A percentile compares a stretch with the other conserved stretches of the same genome.
phyloP scores from a whole-genome alignment of 345 rosid genomes.

The Fremontodendron californicum region DNA sequence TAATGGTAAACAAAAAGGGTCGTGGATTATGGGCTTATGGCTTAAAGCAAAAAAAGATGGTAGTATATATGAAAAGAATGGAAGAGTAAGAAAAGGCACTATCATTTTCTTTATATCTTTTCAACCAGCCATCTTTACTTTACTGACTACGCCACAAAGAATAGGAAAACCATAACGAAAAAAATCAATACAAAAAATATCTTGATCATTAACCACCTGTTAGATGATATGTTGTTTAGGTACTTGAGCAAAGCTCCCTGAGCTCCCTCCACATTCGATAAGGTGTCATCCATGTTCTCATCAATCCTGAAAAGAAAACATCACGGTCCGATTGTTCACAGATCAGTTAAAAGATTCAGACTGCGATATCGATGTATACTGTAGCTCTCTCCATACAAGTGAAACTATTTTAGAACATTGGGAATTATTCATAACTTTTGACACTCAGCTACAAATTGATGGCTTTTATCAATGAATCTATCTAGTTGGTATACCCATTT shows the following conservation, averaged over 20 bases:
- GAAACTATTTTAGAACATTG: neutral
- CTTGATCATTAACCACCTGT: conserved; percentile 12
- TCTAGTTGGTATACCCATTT: neutral
- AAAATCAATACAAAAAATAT: conserved; percentile 8
- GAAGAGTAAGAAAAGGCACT: neutral
- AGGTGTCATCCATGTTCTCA: conserved; percentile 12
- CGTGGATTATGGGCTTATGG: neutral
- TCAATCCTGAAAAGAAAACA: neutral
- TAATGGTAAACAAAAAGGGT: neutral
- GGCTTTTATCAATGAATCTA: neutral
- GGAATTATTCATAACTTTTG: neutral
- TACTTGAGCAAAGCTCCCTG: conserved; percentile 11
- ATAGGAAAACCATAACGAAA: conserved; percentile 11
- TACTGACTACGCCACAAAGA: conserved; percentile 10
- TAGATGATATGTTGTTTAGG: conserved; percentile 11
- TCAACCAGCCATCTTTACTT: neutral
- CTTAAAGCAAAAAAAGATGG: neutral
- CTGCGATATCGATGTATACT: neutral
- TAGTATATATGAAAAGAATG: neutral
- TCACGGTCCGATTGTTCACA: neutral
- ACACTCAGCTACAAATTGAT: neutral
- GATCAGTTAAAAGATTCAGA: neutral
- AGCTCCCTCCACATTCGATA: conserved; percentile 2
- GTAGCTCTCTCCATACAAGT: neutral
- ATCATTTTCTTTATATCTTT: neutral